These are phyloP conservation scores for Thuidium tamariscinum DNA, from an alignment of 225 moss, liverwort and hornwort species.

Conservation along the genomic window DNA sequence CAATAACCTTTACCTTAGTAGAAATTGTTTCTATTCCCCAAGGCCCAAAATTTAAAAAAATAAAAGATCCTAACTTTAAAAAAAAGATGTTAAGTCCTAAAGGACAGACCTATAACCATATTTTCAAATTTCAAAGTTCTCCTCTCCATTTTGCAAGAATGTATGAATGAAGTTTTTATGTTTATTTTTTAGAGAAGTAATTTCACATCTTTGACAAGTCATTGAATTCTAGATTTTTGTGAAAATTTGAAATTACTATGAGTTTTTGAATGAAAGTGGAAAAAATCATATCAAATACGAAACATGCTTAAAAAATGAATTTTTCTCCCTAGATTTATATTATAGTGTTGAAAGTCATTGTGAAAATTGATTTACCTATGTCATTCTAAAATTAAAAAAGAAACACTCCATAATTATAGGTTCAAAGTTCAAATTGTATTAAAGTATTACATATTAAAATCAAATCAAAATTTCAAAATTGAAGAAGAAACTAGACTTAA, in stretches of 20 bases:
- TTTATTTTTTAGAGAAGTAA: neutral
- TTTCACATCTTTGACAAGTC: rapidly evolving
- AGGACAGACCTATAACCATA: too few relatives aligned
- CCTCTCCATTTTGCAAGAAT: too few relatives aligned
- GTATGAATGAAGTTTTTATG: too few relatives aligned
- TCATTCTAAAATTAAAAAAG: too few relatives aligned
- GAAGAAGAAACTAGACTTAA: rapidly evolving
- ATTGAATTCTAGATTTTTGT: neutral
- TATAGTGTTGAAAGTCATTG: too few relatives aligned
- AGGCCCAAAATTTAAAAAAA: too few relatives aligned
- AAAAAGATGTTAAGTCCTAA: too few relatives aligned
- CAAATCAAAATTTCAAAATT: neutral
- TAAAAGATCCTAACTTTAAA: neutral
- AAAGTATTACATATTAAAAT: neutral
- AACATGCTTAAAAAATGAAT: neutral
- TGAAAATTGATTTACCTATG: rapidly evolving
- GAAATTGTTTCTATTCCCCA: rapidly evolving
- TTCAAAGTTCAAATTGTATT: neutral
- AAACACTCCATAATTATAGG: too few relatives aligned
- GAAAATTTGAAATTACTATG: too few relatives aligned
- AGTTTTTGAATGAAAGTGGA: too few relatives aligned
- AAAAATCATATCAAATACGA: neutral
- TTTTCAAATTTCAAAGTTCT: too few relatives aligned
- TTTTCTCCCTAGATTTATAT: rapidly evolving
- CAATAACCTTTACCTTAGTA: too few relatives aligned